Base-by-base conservation (phyloP, 495 filamentous ascomycete species). In the Hypoxylon subgilvum region DNA sequence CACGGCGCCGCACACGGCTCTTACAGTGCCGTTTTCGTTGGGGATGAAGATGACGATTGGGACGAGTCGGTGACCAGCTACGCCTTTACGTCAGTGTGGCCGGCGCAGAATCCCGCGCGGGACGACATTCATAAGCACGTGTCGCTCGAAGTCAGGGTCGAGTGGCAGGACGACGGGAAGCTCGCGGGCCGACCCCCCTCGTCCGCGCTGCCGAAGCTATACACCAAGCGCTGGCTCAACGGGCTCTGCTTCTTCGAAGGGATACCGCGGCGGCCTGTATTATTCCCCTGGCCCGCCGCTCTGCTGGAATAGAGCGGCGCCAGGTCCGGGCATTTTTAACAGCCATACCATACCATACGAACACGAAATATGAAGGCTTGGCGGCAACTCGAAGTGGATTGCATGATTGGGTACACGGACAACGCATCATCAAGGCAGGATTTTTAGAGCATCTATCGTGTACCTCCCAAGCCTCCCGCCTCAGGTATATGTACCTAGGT, bases 151-250 rank as follows among this genome's bases (percentile, higher is more conserved):
- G 68, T 71, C 19, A 57, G 56, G 0, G 27, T 60, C 16, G 57
- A 63, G 27, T 68, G 61, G 61, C 61, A 52, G n/a, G n/a, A n/a
- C 18, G 52, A 32, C 9, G 40, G 32, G 1, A 14, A 18, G 14
- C 5, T 41, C 10, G 56, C 38, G n/a, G 28, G 13, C 7, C 27
- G 34, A n/a, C n/a, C n/a, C n/a, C n/a, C n/a, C 12, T 13, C 25
- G n/a, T 10, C 12, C 13, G 28, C 14, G 3, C 17, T 41, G 8
- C 69, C 63, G 40, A 67, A 45, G 27, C 50, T 71, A 8, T 64
- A 67, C 34, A 68, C 53, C 45, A 65, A 62, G 38, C 61, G 63
- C 18, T 71, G 69, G 69, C 40, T 67, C 22, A 71, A 71, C 30
- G 69, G 69, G 17, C 52, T 71, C 21, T 66, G 57, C 27, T 69